Evolutionary conservation across 2,329 filamentous ascomycete genomes (phyloP).

Genomic region (Colletotrichum somersetense): DNA sequence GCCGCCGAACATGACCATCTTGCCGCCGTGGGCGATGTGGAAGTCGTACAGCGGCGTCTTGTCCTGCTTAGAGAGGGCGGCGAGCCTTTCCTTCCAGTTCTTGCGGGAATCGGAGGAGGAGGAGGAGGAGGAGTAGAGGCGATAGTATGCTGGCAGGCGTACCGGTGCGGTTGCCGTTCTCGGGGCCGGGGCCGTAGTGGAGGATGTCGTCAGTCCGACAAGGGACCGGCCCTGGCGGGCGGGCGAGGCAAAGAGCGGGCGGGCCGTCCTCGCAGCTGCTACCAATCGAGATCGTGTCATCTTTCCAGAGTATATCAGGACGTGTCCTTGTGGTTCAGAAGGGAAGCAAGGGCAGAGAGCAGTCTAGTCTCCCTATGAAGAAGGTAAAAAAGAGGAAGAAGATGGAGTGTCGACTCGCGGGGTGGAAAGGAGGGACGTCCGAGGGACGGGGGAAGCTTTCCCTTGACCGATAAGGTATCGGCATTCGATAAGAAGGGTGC

Average conservation of each 20-base stretch:
- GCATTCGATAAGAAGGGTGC: slow-evolving; percentile 19
- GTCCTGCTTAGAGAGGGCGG: slow-evolving; percentile 54
- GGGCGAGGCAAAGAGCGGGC: slow-evolving; percentile 26
- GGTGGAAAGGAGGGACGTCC: background rate
- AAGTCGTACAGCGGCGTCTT: slow-evolving; percentile 84
- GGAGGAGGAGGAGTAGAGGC: slow-evolving; percentile 35
- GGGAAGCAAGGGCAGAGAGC: background rate
- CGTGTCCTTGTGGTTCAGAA: slow-evolving; percentile 1
- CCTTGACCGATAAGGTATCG: slow-evolving; percentile 20
- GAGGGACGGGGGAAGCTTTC: slow-evolving; percentile 12
- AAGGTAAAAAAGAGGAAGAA: background rate
- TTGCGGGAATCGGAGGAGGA: slow-evolving; percentile 25
- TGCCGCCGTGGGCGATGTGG: slow-evolving; percentile 82
- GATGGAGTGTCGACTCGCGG: slow-evolving; percentile 16
- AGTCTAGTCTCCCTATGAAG: background rate
- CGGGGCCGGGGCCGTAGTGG: slow-evolving; percentile 25
- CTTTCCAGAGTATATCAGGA: slow-evolving; percentile 10
- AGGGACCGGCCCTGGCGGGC: slow-evolving; percentile 29
- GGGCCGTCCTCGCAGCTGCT: slow-evolving; percentile 31
- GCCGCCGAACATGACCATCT: slow-evolving; percentile 97
- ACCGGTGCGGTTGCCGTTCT: slow-evolving; percentile 7
- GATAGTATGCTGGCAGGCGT: background rate
- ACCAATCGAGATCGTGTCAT: slow-evolving; percentile 35
- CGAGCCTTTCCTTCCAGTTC: slow-evolving; percentile 42
- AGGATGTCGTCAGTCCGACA: slow-evolving; percentile 22